These are phyloP conservation scores for Trichoderma endophyticum DNA, from an alignment of 2,329 filamentous ascomycete species.

Conservation along the genomic window DNA sequence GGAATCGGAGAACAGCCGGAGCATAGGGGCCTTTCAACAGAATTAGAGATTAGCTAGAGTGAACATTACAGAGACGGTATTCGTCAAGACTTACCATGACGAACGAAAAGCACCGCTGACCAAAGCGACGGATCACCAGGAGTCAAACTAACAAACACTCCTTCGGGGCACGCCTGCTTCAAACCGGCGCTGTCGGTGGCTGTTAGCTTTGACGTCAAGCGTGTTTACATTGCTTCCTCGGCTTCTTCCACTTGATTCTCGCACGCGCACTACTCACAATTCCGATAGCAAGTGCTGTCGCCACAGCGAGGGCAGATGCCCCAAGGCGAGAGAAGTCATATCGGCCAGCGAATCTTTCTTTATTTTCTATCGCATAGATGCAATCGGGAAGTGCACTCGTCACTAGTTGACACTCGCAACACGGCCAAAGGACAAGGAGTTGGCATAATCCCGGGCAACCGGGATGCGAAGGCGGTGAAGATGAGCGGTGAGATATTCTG, in stretches of 20 bases:
- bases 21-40: constrained; percentile 74
- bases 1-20: constrained; percentile 81
- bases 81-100: constrained; percentile 60
- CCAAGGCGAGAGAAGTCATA: constrained; percentile 47
- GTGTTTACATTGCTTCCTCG: not conserved
- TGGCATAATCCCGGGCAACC: not conserved
- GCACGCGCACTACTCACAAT: constrained; percentile 57
- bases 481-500: constrained; percentile 25
- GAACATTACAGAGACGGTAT: not conserved
- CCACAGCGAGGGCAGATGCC: constrained; percentile 55
- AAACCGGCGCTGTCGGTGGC: constrained; percentile 62
- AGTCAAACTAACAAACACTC: constrained; percentile 81
- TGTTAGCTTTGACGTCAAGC: constrained; percentile 24
- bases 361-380: constrained; percentile 5
- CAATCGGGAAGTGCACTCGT: not conserved
- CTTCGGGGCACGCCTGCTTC: constrained; percentile 77
- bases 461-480: constrained; percentile 16
- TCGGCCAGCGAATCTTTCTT: not conserved
- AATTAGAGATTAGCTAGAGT: not conserved
- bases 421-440: not conserved
- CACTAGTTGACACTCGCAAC: constrained; percentile 1
- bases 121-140: constrained; percentile 78
- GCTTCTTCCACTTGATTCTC: not conserved
- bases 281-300: constrained; percentile 76
- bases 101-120: constrained; percentile 89